phyloP scores from a whole-genome alignment of 306 rosid species.

The Cicer yamashitae region DNA sequence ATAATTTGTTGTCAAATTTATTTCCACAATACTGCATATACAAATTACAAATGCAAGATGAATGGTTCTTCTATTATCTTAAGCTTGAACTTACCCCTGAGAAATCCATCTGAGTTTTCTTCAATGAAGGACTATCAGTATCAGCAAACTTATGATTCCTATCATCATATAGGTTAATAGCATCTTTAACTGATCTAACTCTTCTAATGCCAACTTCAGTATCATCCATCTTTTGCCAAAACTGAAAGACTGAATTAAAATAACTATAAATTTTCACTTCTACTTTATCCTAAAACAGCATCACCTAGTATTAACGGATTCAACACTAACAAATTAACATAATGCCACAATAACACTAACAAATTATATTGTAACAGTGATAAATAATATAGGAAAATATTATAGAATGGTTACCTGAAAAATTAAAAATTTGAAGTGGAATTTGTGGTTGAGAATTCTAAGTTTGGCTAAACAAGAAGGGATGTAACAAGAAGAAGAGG shows the following conservation, averaged over 20 bases:
- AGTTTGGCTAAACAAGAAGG: conserved; percentile 41
- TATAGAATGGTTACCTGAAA: conserved; percentile 10
- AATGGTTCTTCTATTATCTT: conserved; percentile 7
- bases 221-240: conserved; percentile 58
- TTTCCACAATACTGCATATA: not conserved
- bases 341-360: not conserved
- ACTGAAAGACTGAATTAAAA: conserved; percentile 20
- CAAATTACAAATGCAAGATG: conserved; percentile 29
- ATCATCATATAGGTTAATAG: conserved; percentile 61
- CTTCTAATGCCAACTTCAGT: conserved; percentile 52
- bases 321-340: not conserved
- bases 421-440: conserved; percentile 31
- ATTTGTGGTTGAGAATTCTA: conserved; percentile 40
- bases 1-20: too few species aligned
- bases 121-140: conserved; percentile 45
- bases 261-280: conserved; percentile 9
- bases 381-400: conserved; percentile 9
- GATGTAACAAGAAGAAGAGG: conserved; percentile 38
- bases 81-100: conserved; percentile 55
- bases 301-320: not conserved
- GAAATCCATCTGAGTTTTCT: conserved; percentile 52
- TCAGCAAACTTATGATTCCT: conserved; percentile 55
- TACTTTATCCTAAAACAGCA: conserved; percentile 23
- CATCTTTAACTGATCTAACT: conserved; percentile 65
- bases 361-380: conserved; percentile 15